Evolutionary conservation across 352 stramenopile genomes (phyloP).

Genomic region (Phytophthora cryptogea): DNA sequence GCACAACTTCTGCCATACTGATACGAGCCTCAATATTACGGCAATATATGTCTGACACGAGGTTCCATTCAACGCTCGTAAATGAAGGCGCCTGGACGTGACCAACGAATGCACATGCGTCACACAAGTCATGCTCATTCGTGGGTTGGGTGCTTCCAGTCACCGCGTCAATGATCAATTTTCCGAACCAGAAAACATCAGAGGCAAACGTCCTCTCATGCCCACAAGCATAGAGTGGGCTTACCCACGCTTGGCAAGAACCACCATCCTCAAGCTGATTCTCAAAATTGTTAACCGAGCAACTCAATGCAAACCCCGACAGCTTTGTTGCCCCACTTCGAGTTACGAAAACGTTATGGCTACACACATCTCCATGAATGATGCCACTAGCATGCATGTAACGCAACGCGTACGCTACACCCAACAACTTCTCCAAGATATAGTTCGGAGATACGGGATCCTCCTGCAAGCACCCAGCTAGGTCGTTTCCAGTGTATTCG

Average conservation of each 20-base stretch:
- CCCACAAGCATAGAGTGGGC: neutral
- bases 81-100: neutral
- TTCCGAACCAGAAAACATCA: neutral
- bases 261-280: neutral
- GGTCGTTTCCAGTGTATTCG: neutral
- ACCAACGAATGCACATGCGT: neutral
- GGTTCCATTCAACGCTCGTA: neutral
- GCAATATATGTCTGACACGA: neutral
- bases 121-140: neutral
- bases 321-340: neutral
- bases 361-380: neutral
- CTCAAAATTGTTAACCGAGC: neutral
- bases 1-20: constrained; percentile 1
- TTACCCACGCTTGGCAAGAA: neutral
- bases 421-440: neutral
- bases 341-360: neutral
- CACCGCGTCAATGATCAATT: neutral
- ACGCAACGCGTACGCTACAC: neutral
- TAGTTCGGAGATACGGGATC: neutral
- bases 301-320: neutral
- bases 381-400: neutral
- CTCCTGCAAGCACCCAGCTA: neutral
- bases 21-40: neutral
- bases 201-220: neutral
- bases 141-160: neutral